A percentile compares a stretch with the other conserved stretches of the same genome.
phyloP scores from a whole-genome alignment of 352 stramenopile genomes.

The Globisporangium okanoganense region DNA sequence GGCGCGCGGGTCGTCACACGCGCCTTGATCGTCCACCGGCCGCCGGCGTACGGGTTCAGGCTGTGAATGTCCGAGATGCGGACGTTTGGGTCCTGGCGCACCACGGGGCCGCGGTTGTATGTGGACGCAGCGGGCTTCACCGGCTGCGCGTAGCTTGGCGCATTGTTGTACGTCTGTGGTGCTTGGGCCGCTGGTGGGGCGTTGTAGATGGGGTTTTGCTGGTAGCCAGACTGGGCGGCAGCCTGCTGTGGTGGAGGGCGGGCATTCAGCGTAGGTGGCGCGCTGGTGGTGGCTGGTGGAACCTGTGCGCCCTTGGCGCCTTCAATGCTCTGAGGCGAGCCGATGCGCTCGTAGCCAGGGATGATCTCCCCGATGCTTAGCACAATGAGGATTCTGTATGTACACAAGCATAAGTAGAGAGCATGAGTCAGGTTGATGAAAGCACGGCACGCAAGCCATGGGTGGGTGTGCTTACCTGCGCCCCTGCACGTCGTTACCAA shows the following conservation, averaged over 20 bases:
- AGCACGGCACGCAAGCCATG: neutral
- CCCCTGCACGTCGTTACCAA: conserved; percentile 82
- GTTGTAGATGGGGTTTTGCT: conserved; percentile 33
- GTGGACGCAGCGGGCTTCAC: conserved; percentile 23
- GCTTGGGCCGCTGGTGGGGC: conserved; percentile 12
- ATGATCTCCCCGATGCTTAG: conserved; percentile 78
- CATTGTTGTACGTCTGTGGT: conserved; percentile 15
- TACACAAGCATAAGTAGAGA: neutral
- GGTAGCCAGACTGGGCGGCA: conserved; percentile 27
- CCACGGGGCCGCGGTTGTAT: conserved; percentile 76
- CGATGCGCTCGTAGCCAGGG: conserved; percentile 70
- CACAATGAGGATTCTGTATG: conserved; percentile 74
- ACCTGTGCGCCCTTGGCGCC: conserved; percentile 39
- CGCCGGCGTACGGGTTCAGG: conserved; percentile 93
- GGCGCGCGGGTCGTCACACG: conserved; percentile 91
- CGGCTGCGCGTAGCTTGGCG: conserved; percentile 21
- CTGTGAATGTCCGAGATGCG: conserved; percentile 81
- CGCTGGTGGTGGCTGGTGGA: conserved; percentile 21
- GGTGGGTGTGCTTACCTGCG: conserved; percentile 26
- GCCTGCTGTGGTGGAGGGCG: conserved; percentile 19
- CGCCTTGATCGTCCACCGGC: conserved; percentile 96
- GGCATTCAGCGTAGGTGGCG: conserved; percentile 22
- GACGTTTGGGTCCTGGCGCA: conserved; percentile 79
- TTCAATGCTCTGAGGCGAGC: conserved; percentile 72
- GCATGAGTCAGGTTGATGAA: neutral